Percentiles rank a stretch among this genome's conserved stretches.
phyloP scores from a whole-genome alignment of 495 filamentous ascomycete species.

The Trichocladium uniseriatum region DNA sequence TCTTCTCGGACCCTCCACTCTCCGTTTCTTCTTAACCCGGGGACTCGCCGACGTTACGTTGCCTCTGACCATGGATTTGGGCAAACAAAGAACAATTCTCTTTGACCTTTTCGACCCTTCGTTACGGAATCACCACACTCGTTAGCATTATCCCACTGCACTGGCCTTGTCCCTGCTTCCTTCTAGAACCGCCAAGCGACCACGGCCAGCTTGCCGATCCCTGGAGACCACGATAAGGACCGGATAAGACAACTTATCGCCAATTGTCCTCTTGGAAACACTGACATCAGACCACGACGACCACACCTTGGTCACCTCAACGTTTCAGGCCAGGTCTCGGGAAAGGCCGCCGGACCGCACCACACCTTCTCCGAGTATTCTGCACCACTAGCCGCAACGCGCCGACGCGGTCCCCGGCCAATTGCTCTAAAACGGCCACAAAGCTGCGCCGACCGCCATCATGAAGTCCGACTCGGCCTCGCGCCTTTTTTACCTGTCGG shows the following conservation, averaged over 20 bases:
- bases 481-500: constrained; percentile 63
- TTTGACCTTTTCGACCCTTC: not conserved
- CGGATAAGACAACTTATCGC: constrained; percentile 8
- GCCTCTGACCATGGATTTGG: not conserved
- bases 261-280: constrained; percentile 7
- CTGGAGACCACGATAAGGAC: not conserved
- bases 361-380: not conserved
- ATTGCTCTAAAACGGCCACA: not conserved
- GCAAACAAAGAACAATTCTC: not conserved
- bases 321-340: constrained; percentile 16
- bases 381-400: not conserved
- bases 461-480: constrained; percentile 54
- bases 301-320: constrained; percentile 1
- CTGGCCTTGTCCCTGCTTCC: not conserved
- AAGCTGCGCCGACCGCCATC: constrained; percentile 5
- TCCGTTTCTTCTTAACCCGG: not conserved
- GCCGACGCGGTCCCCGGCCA: constrained; percentile 3
- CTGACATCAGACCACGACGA: constrained; percentile 7
- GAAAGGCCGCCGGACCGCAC: constrained; percentile 1
- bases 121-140: too few relatives aligned
- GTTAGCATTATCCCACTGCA: too few relatives aligned
- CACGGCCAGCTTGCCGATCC: too few relatives aligned
- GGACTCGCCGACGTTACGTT: not conserved
- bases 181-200: constrained; percentile 17
- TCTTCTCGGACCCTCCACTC: not conserved